Conservation (phyloP, 108 stramenopile genomes). For the Schizochytrium sp. region DNA sequence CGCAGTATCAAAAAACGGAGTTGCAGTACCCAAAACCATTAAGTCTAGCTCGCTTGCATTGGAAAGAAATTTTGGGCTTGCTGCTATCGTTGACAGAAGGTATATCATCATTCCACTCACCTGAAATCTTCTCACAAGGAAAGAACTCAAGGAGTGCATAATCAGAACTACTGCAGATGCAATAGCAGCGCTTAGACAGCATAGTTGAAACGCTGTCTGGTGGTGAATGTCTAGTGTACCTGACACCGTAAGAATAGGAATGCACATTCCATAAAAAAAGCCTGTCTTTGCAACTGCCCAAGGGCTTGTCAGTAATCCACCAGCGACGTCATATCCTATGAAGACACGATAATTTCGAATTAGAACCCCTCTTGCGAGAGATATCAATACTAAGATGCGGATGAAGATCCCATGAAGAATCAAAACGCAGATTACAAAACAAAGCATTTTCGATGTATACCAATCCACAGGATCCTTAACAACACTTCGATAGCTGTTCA, state of each 20-base stretch:
- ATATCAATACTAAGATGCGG: neutral
- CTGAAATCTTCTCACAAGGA: neutral
- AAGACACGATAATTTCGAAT: constrained; percentile 2
- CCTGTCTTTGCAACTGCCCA: neutral
- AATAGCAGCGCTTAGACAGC: neutral
- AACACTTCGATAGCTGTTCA: neutral
- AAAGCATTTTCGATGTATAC: neutral
- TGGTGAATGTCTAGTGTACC: neutral
- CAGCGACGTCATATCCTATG: neutral
- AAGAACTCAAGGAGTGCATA: neutral
- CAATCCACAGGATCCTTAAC: neutral
- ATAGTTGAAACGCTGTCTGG: neutral
- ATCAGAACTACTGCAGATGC: neutral
- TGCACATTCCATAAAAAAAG: neutral
- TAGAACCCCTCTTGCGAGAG: neutral
- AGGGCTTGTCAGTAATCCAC: neutral
- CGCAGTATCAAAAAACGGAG: neutral
- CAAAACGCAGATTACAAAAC: neutral
- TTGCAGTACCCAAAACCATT: neutral
- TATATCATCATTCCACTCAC: neutral
- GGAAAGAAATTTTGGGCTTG: no score
- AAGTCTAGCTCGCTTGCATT: neutral
- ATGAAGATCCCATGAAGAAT: neutral
- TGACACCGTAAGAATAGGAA: neutral
- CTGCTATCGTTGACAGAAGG: neutral